phyloP scores from a whole-genome alignment of 2,329 filamentous ascomycete genomes.

The Hypoxylon sp. region DNA sequence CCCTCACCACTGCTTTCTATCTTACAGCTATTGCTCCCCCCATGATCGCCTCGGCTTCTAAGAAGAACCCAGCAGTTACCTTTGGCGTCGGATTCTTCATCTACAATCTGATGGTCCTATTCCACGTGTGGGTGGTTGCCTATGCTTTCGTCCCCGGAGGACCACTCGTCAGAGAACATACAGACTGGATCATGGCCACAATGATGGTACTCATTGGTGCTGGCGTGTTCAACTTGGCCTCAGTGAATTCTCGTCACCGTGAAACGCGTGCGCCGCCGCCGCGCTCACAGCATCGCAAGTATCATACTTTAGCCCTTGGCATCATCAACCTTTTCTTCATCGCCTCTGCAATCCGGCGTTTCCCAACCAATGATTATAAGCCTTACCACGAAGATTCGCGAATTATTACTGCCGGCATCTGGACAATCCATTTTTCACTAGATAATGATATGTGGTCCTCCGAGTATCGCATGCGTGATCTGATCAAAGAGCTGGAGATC shows the following conservation, averaged over 20 bases:
- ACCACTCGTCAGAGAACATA: constrained; percentile 90
- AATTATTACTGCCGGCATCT: constrained; percentile 92
- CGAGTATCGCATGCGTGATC: constrained; percentile 90
- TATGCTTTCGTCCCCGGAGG: constrained; percentile 98
- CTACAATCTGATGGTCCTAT: constrained; percentile 95
- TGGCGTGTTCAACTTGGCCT: constrained; percentile 80
- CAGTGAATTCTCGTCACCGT: constrained; percentile 59
- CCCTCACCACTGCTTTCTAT: constrained; percentile 79
- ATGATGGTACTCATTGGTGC: constrained; percentile 87
- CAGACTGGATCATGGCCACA: constrained; percentile 91
- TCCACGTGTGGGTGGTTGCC: constrained; percentile 98
- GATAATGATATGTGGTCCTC: constrained; percentile 99
- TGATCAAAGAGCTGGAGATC: constrained; percentile 94
- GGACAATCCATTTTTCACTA: constrained; percentile 97
- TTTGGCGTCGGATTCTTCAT: constrained; percentile 91
- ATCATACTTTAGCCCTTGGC: constrained; percentile 70
- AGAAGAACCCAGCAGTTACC: constrained; percentile 79
- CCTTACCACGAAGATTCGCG: constrained; percentile 91
- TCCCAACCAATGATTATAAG: constrained; percentile 91
- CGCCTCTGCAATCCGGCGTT: constrained; percentile 85
- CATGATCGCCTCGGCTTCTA: constrained; percentile 79
- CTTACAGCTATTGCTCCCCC: constrained; percentile 82
- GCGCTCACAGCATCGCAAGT: constrained; percentile 62
- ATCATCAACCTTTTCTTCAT: constrained; percentile 83
- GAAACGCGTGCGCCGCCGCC: constrained; percentile 51